Percentiles rank a stretch among this genome's conserved stretches.
Conservation (phyloP, 2,329 filamentous ascomycete genomes). For the Botryotinia narcissicola region DNA sequence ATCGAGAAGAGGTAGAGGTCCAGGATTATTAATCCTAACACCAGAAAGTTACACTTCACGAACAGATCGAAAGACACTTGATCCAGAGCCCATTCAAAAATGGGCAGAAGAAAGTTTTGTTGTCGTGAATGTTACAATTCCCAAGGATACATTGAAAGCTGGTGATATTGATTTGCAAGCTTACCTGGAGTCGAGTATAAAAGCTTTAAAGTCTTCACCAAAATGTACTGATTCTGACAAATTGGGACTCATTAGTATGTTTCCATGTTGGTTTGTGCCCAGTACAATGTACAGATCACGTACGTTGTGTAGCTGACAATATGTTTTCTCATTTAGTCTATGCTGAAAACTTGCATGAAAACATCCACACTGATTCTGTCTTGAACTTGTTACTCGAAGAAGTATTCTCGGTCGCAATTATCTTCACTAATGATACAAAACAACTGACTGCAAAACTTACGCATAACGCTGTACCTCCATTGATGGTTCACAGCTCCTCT, state of each 20-base stretch:
- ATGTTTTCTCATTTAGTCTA: constrained; percentile 13
- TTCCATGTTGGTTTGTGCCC: neutral
- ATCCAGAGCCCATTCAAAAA: constrained; percentile 38
- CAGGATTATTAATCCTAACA: constrained; percentile 39
- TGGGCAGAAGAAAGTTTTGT: constrained; percentile 43
- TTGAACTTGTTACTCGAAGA: neutral
- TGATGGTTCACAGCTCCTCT: constrained; percentile 13
- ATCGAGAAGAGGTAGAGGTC: constrained; percentile 37
- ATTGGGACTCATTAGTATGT: constrained; percentile 16
- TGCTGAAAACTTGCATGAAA: constrained; percentile 3
- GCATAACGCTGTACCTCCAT: neutral
- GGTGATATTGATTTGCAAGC: neutral
- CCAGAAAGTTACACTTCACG: constrained; percentile 20
- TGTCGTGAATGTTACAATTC: constrained; percentile 18
- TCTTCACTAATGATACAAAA: constrained; percentile 4
- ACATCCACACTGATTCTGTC: neutral
- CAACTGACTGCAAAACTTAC: neutral
- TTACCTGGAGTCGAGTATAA: constrained; percentile 8
- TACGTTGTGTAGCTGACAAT: neutral
- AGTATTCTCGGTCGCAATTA: neutral
- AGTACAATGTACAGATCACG: neutral
- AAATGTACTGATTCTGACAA: constrained; percentile 14
- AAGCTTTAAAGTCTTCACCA: constrained; percentile 17
- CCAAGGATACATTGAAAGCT: neutral
- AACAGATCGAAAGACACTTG: constrained; percentile 27